phyloP scores from a whole-genome alignment of 495 filamentous ascomycete genomes.

The Cairneyella variabilis region DNA sequence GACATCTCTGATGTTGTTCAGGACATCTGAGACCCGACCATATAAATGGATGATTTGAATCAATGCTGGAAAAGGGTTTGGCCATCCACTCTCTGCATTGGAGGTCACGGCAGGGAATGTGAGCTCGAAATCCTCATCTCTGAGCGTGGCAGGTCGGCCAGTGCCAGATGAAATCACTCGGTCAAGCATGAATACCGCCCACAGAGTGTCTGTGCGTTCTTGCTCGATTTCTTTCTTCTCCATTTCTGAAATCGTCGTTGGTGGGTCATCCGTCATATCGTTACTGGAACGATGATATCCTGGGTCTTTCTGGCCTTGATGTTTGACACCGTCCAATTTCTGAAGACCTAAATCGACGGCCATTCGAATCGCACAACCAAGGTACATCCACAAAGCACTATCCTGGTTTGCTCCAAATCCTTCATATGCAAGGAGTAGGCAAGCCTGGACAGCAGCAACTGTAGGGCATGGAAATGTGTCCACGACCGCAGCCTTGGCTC shows the following conservation, averaged over 20 bases:
- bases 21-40: constrained; percentile 72
- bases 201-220: constrained; percentile 78
- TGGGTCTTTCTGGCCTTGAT: constrained; percentile 54
- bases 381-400: constrained; percentile 87
- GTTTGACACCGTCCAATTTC: constrained; percentile 69
- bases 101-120: constrained; percentile 60
- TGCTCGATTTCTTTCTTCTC: constrained; percentile 60
- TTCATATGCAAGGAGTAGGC: constrained; percentile 76
- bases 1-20: constrained; percentile 76
- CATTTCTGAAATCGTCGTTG: constrained; percentile 43
- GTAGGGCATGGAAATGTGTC: constrained; percentile 76
- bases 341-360: constrained; percentile 79
- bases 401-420: constrained; percentile 82
- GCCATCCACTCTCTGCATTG: constrained; percentile 60
- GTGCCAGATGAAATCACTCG: constrained; percentile 82
- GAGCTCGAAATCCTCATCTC: constrained; percentile 77
- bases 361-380: constrained; percentile 82
- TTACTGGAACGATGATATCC: constrained; percentile 34
- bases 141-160: constrained; percentile 72
- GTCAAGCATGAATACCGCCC: constrained; percentile 83
- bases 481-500: constrained; percentile 68
- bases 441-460: constrained; percentile 75
- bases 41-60: constrained; percentile 82
- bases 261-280: constrained; percentile 28
- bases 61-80: constrained; percentile 71